A percentile compares a stretch with the other conserved stretches of the same genome.
phyloP scores from a whole-genome alignment of 2,329 filamentous ascomycete species.

The Grosmannia clavigera region DNA sequence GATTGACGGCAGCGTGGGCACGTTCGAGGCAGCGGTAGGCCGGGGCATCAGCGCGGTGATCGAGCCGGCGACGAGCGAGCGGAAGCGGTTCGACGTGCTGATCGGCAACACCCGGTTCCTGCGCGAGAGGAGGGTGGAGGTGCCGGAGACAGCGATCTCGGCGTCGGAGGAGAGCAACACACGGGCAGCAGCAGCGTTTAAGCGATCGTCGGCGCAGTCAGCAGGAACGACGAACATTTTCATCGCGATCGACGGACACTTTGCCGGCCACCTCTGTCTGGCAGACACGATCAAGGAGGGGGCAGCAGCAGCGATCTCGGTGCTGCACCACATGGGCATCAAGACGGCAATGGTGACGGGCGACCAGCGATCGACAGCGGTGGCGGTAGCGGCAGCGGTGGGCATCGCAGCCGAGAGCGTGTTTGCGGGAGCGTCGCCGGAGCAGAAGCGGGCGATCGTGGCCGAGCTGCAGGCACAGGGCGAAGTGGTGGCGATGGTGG shows the following conservation, averaged over 20 bases:
- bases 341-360: slow-evolving; percentile 87
- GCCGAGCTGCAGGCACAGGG: slow-evolving; percentile 61
- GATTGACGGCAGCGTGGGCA: slow-evolving; percentile 71
- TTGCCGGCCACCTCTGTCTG: slow-evolving; percentile 71
- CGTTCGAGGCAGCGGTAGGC: slow-evolving; percentile 74
- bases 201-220: slow-evolving; percentile 15
- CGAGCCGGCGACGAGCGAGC: slow-evolving; percentile 60
- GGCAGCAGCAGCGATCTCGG: slow-evolving; percentile 66
- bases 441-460: slow-evolving; percentile 83
- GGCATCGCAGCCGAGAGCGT: slow-evolving; percentile 68
- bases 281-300: slow-evolving; percentile 86
- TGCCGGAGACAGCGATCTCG: slow-evolving; percentile 51
- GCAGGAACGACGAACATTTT: slow-evolving; percentile 85
- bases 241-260: slow-evolving; percentile 70
- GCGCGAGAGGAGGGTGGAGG: slow-evolving; percentile 52
- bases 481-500: slow-evolving; percentile 86
- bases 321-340: slow-evolving; percentile 74
- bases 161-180: slow-evolving; percentile 48
- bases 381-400: slow-evolving; percentile 70
- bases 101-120: slow-evolving; percentile 76
- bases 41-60: slow-evolving; percentile 74
- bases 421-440: slow-evolving; percentile 76
- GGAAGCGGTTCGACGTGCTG: slow-evolving; percentile 63
- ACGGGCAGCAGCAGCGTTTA: slow-evolving; percentile 18
- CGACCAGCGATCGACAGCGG: slow-evolving; percentile 73